Evolutionary conservation across 2,329 filamentous ascomycete genomes (phyloP).

Genomic region (Alternaria sp.): DNA sequence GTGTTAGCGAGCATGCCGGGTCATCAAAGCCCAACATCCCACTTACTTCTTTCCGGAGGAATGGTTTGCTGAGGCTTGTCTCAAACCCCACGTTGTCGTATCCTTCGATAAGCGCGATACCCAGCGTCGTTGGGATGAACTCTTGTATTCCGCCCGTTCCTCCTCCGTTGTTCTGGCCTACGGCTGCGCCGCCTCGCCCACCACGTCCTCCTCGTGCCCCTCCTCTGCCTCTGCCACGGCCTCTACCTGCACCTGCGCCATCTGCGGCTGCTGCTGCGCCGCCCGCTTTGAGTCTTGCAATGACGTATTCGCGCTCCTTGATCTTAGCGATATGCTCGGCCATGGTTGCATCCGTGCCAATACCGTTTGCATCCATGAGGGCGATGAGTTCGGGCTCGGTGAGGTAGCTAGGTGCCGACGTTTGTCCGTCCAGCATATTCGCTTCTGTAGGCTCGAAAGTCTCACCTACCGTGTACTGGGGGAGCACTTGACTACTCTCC

Average conservation of each 20-base stretch:
- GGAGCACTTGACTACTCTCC: slow-evolving; percentile 84
- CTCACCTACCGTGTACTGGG: slow-evolving; percentile 79
- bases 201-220: slow-evolving; percentile 45
- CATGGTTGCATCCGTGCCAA: slow-evolving; percentile 98
- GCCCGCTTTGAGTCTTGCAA: slow-evolving; percentile 61
- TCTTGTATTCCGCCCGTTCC: slow-evolving; percentile 69
- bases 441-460: slow-evolving; percentile 87
- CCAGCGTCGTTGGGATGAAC: slow-evolving; percentile 90
- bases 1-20: slow-evolving; percentile 13
- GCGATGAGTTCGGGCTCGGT: slow-evolving; percentile 95
- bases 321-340: slow-evolving; percentile 98
- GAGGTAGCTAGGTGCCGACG: slow-evolving; percentile 80
- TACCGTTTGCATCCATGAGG: slow-evolving; percentile 98
- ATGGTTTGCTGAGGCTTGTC: slow-evolving; percentile 91
- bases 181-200: slow-evolving; percentile 54
- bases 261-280: slow-evolving; percentile 36
- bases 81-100: slow-evolving; percentile 95
- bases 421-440: slow-evolving; percentile 89
- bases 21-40: slow-evolving; percentile 5
- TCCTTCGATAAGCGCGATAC: slow-evolving; percentile 88
- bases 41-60: slow-evolving; percentile 81
- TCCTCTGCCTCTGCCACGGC: slow-evolving; percentile 52
- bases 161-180: slow-evolving; percentile 48
- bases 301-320: slow-evolving; percentile 85
- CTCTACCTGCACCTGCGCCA: slow-evolving; percentile 49